Percentiles rank a stretch among this genome's conserved stretches.
phyloP scores from a whole-genome alignment of 2,329 filamentous ascomycete species.

The Ascocoryne sarcoides region DNA sequence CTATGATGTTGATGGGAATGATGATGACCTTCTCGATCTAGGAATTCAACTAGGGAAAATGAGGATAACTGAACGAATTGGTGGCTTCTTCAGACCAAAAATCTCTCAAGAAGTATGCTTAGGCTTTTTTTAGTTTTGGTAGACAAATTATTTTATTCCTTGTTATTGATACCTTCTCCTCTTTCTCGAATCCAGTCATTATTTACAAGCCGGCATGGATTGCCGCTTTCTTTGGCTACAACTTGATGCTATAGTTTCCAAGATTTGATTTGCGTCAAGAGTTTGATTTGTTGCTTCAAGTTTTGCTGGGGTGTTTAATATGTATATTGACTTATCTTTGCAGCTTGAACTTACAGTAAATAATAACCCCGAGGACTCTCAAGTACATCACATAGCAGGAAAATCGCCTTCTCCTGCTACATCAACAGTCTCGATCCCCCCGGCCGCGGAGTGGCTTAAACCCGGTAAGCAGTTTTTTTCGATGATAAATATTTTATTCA shows the following conservation, averaged over 20 bases:
- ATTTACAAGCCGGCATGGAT: not conserved
- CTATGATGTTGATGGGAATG: constrained; percentile 57
- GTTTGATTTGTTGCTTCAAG: too few species aligned
- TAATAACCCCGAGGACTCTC: constrained; percentile 13
- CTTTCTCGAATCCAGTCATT: not conserved
- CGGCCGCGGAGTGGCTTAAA: constrained; percentile 45
- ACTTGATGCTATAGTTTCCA: too few species aligned
- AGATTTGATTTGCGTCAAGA: too few species aligned
- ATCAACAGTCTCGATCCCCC: constrained; percentile 14
- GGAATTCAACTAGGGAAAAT: constrained; percentile 64
- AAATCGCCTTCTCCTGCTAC: constrained; percentile 11
- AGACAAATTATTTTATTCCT: too few species aligned
- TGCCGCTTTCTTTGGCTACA: too few species aligned
- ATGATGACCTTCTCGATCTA: constrained; percentile 61
- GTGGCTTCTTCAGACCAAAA: constrained; percentile 61
- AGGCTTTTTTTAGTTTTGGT: constrained; percentile 4
- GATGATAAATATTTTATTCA: too few species aligned
- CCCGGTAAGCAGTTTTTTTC: constrained; percentile 56
- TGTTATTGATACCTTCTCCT: constrained; percentile 1
- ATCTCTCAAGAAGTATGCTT: constrained; percentile 45
- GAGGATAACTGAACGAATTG: constrained; percentile 65
- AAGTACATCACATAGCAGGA: constrained; percentile 9
- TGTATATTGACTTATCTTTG: constrained; percentile 3
- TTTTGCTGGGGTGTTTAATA: too few species aligned
- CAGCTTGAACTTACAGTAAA: constrained; percentile 17